Base-by-base conservation (phyloP, 2,329 filamentous ascomycete genomes). In the Thelonectria blattea region DNA sequence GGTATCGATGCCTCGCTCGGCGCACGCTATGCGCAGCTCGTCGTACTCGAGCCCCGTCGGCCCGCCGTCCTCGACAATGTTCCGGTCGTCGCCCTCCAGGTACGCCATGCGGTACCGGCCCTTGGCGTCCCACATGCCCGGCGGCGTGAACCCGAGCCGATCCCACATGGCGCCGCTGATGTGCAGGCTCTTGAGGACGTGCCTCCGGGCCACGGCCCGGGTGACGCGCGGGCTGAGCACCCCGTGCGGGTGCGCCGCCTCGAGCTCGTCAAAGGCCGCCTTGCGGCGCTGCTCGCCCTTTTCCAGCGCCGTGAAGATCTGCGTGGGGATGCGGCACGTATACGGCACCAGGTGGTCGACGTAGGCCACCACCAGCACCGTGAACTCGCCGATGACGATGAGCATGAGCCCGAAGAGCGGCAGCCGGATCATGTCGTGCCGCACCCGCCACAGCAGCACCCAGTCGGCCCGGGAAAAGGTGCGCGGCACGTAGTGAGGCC, bases 301-400 rank as follows among this genome's bases (percentile, higher is more conserved):
- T 52, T 85, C 77, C 60, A 87, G 76, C 41, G 87, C 83, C 37
- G 81, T 76, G 9, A 82, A 78, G 7, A 91, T 79, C 78, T 97
- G 94, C 41, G 79, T 80, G 0, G 94, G 94, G 60, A 97, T 90
- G 11, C 92, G 86, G 75, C 94, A 97, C 0, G 92, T 90, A 68
- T 87, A 86, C 0, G 94, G 94, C 24, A 96, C 90, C 20, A 92
- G 80, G 39, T 79, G 79, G 18, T 88, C 87, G 24, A 96, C 79
- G 32, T 87, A 84, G 7, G 93, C 79, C 1, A 96, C 89, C 6
- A 96, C 77, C 6, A 98, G 72, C 0, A 93, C 92, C 1, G 93
- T 91, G 77, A 96, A 89, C 76, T 98, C 94, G 24, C 93, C 94
- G 73, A 91, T 91, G 15, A 96, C 64, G 1, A 94, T 70, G 7